Evolutionary conservation across 2,329 filamentous ascomycete species (phyloP).

Genomic region (Fusarium newnesense): DNA sequence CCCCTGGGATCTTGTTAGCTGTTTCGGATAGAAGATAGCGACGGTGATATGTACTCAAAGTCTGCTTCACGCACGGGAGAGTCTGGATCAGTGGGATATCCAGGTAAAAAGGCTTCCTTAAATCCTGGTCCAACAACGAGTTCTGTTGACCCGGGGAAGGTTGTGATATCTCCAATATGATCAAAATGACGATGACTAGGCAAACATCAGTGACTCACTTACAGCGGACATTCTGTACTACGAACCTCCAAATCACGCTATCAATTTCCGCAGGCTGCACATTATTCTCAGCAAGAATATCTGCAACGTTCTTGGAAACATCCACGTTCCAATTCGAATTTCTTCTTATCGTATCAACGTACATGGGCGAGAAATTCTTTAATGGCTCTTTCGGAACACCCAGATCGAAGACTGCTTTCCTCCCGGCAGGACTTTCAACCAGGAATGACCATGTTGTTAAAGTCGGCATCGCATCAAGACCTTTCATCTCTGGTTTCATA

Average conservation of each 20-base stretch:
- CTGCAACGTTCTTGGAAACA: conserved; percentile 17
- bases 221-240: rapidly evolving
- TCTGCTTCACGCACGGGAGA: conserved; percentile 16
- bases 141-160: conserved; percentile 17
- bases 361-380: neutral
- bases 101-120: conserved; percentile 22
- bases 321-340: neutral
- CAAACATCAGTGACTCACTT: neutral
- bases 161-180: conserved; percentile 25
- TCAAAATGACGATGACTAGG: conserved; percentile 27
- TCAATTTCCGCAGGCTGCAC: neutral
- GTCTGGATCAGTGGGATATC: conserved; percentile 7
- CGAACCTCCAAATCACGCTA: conserved; percentile 31
- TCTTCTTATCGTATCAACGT: neutral
- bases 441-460: conserved; percentile 21
- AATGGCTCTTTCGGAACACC: conserved; percentile 16
- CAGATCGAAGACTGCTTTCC: conserved; percentile 21
- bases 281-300: conserved; percentile 3
- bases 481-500: conserved; percentile 2
- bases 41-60: neutral
- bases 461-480: neutral
- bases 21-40: rapidly evolving
- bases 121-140: conserved; percentile 29
- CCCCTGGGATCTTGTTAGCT: neutral
- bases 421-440: conserved; percentile 5